Percentiles rank a stretch among this genome's conserved stretches.
Evolutionary conservation across 352 stramenopile genomes (phyloP).

Genomic region (Phytopythium boreale): DNA sequence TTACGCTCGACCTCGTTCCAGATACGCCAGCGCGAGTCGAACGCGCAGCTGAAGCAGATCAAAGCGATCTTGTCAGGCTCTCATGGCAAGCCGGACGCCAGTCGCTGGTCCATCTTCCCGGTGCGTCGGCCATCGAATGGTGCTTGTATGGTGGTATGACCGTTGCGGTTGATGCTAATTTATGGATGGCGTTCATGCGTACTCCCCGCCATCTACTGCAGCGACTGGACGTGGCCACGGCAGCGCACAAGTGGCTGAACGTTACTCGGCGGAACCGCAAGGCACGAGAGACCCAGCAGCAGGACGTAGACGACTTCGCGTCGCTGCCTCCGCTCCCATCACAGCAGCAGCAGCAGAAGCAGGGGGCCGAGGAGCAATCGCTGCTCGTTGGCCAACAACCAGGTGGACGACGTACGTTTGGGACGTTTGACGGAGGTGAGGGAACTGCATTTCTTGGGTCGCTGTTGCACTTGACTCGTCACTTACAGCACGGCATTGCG

Average conservation of each 20-base stretch:
- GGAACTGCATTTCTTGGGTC: not conserved
- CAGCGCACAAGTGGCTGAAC: conserved; percentile 54
- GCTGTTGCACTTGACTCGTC: not conserved
- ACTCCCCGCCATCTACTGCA: conserved; percentile 11
- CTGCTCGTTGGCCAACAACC: not conserved
- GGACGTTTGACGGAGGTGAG: conserved; percentile 1
- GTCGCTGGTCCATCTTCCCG: conserved; percentile 68
- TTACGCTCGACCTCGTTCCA: conserved; percentile 7
- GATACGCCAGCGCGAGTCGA: conserved; percentile 59
- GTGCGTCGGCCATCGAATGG: conserved; percentile 22
- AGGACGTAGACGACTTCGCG: conserved; percentile 68
- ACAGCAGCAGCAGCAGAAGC: conserved; percentile 8
- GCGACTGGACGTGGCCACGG: conserved; percentile 65
- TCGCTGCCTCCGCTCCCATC: conserved; percentile 41
- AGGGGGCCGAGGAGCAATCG: conserved; percentile 13
- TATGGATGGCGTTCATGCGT: too few species aligned
- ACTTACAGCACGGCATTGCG: not conserved
- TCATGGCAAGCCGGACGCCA: conserved; percentile 18
- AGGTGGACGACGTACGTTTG: not conserved
- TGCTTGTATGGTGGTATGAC: too few species aligned
- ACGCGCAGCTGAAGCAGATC: conserved; percentile 33
- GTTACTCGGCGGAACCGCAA: conserved; percentile 61
- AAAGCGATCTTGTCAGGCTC: conserved; percentile 46
- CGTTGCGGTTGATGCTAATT: not conserved
- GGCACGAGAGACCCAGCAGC: conserved; percentile 28